Evolutionary conservation across 129 eudicot species (phyloP), one percentile per base, ranked within the genome.

Genomic region (Flaveria robusta): DNA sequence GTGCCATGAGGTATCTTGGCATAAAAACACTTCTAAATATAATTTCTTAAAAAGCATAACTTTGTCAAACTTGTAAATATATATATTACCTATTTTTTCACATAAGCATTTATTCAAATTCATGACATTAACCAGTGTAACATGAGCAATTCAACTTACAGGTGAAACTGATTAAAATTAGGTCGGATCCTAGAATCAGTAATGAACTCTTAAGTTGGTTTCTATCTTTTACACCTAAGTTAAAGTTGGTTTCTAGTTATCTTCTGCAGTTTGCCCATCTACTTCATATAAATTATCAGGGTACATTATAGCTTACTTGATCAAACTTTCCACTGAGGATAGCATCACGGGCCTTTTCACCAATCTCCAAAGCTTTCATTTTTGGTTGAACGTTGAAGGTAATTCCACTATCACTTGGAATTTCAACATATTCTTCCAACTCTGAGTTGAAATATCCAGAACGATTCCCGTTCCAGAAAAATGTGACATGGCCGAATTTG

Each of bases 381-480:
- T 83, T 83, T 23, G 98, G 98, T 79, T 90, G 80, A 7, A 82
- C 97, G 46, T 93, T 93, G 50, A 93, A 93, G 31, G 91, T 85
- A 75, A 93, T 93, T 43, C 98, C 98, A 80, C 71, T 72, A 43
- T 93, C 98, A 75, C 98, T 93, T 7, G 96, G 98, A 76, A 93
- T 84, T 76, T 93, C 98, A 56, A 93, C 98, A 71, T 93, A 93
- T 68, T 93, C 98, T 82, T 93, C 98, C 93, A 88, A 55, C 51
- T 88, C 89, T 14, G 85, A 19, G 70, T 93, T 87, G 16, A 93
- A 93, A 86, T 84, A 93, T 11, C 98, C 98, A 15, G 98, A 93
- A 43, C 98, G 96, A 65, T 93, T 93, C 59, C 98, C 98, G 16
- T 93, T 93, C 98, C 98, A 93, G 90, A 93, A 93, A 74, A 93